Base-by-base conservation (phyloP, 2,329 filamentous ascomycete species). In the Claviceps capensis region DNA sequence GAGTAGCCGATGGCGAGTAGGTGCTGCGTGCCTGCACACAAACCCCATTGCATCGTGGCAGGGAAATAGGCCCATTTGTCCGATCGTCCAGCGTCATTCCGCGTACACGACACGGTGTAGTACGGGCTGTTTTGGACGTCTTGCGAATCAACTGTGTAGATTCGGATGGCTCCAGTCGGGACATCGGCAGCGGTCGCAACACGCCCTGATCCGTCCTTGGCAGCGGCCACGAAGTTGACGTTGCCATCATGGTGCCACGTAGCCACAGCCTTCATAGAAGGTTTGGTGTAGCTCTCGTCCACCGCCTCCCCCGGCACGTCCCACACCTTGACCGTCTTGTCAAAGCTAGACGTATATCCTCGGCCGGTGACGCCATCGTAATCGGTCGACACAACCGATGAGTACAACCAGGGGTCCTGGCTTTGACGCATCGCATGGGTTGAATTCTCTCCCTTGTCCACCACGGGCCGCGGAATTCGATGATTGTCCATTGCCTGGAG, bases 351-450 rank as follows among this genome's bases (percentile, higher is more conserved):
- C 0, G 80, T 83, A 53, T 77, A 83, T 0, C 72, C 74, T 5
- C 74, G 63, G 2, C 70, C 65, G 30, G 68, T 68, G 0, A 56
- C 52, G 1, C 65, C 58, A 52, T 78, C 75, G 56, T 78, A 79
- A 50, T 81, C 77, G 0, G 79, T 81, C 5, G 77, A 77, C 0
- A 82, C 79, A 0, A 84, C 79, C 0, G 81, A 82, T 0, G 78
- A 76, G 57, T 81, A 84, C 0, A 83, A 66, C 79, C 80, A 84
- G 0, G 76, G 77, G 48, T 80, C 77, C 55, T 82, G 79, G 41
- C 73, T 78, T 54, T 72, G 69, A 2, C 74, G 69, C 78, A 82
- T 81, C 0, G 76, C 75, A 1, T 72, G 66, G 2, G 72, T 71
- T 0, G 78, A 69, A 56, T 82, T 83, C 17, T 79, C 76, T 0